Base-by-base conservation (phyloP, 192 early-diverging fungal species). In the Entomortierella lignicola region DNA sequence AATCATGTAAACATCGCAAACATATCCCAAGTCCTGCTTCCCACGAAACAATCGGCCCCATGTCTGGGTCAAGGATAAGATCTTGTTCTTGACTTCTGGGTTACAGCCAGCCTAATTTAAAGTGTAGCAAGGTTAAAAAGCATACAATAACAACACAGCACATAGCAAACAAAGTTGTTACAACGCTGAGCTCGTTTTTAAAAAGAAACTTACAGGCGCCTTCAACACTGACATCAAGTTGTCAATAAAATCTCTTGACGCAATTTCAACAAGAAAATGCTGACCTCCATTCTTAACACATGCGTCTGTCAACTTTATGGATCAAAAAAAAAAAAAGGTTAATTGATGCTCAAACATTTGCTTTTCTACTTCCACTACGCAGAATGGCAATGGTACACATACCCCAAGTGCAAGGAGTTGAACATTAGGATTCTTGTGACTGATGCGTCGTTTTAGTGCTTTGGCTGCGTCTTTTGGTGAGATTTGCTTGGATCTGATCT, bases 211-310 rank as follows among this genome's bases (percentile, higher is more conserved):
- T 90, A 91, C 91, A 27, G 83, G 81, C 23, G 84, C 59, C 23
- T 85, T 86, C 21, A 88, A 65, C 15, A 97, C 69, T 1, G 85
- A 86, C 0, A 89, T 87, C 43, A 98, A 72, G 51, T 93, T 89
- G 75, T 98, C 96, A 39, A 95, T 88, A 81, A 99, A 98, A 51
- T 98, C 97, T 42, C 93, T 85, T 10, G 89, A 87, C 11, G 96
- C 92, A 43, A 98, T 84, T 75, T 98, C 94, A 17, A 90, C 85
- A 47, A 98, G 80, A 75, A 99, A 95, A 42, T 92, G 89, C 29
- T 84, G 75, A 3, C 98, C 98, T 31, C 92, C 92, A 81, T 99
- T 99, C 82, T 99, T 99, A 25, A 98, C 94, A 71, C 94, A 97
- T 34, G 92, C 92, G 77, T 99, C 98, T 1, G 90, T 85, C 44